Evolutionary conservation across 176 grass and related monocot species (phyloP).

Genomic region (Ananas comosus): DNA sequence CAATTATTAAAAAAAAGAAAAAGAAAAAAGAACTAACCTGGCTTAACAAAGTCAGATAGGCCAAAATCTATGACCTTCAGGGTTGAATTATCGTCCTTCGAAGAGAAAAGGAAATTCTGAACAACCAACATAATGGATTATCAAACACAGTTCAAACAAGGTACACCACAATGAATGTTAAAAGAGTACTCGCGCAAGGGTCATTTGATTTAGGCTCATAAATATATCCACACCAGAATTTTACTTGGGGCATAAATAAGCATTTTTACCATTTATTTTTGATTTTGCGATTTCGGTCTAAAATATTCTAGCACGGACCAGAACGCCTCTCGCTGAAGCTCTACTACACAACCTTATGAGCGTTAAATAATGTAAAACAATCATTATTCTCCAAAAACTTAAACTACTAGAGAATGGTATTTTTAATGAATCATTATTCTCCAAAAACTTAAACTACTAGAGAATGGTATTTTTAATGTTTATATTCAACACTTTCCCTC

Average conservation of each 20-base stretch:
- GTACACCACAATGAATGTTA: not conserved
- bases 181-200: not conserved
- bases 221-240: not conserved
- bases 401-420: no score
- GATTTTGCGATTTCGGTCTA: no score
- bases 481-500: no score
- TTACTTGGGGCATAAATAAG: not conserved
- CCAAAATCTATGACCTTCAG: slow-evolving; percentile 99
- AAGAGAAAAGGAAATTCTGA: slow-evolving; percentile 95
- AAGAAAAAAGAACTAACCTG: slow-evolving; percentile 49
- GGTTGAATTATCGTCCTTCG: slow-evolving; percentile 64
- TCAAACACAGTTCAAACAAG: slow-evolving; percentile 14
- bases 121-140: slow-evolving; percentile 6
- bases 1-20: not conserved
- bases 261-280: no score
- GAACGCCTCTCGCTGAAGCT: no score
- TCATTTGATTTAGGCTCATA: not conserved
- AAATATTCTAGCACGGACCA: no score
- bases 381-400: no score
- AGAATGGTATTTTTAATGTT: no score
- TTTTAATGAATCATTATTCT: no score
- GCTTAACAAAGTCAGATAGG: slow-evolving; percentile 95
- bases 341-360: no score
- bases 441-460: no score
- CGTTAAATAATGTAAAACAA: no score